Percentiles rank a stretch among this genome's conserved stretches.
Conservation (phyloP, 192 early-diverging fungal genomes). For the Podila horticola region DNA sequence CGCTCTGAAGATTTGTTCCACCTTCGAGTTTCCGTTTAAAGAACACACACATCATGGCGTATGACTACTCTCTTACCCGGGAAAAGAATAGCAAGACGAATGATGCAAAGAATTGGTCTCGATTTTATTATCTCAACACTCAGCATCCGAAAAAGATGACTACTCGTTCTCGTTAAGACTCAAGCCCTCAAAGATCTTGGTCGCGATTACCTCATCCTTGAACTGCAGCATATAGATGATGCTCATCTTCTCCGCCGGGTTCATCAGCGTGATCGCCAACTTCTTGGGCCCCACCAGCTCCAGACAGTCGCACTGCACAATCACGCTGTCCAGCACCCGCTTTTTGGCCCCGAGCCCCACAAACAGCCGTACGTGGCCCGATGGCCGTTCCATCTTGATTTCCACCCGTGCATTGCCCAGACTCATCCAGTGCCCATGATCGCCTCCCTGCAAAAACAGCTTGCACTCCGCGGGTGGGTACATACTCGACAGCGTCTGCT, state of each 20-base stretch:
- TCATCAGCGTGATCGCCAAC: constrained; percentile 59
- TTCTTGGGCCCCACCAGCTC: constrained; percentile 55
- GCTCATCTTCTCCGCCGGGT: constrained; percentile 53
- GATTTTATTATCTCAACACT: neutral
- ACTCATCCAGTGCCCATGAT: constrained; percentile 62
- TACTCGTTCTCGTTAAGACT: constrained; percentile 47
- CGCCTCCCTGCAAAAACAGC: constrained; percentile 60
- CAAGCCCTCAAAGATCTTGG: constrained; percentile 59
- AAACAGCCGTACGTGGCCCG: constrained; percentile 57
- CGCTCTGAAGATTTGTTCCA: too few species aligned
- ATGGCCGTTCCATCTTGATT: constrained; percentile 60
- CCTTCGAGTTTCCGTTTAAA: too few species aligned
- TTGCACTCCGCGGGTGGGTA: constrained; percentile 55
- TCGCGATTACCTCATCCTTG: constrained; percentile 59
- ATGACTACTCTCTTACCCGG: too few species aligned
- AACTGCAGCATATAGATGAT: constrained; percentile 67
- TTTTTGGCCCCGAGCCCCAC: constrained; percentile 54
- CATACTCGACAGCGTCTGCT: constrained; percentile 40
- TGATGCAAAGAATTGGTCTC: too few species aligned
- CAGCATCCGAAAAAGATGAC: neutral
- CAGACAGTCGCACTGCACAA: constrained; percentile 61
- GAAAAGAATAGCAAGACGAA: too few species aligned
- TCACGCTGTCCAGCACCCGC: constrained; percentile 53
- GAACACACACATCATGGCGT: too few species aligned
- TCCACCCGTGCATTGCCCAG: constrained; percentile 56